Conservation (phyloP, 805 yeast genomes). For the Yamadazyma laniorum region DNA sequence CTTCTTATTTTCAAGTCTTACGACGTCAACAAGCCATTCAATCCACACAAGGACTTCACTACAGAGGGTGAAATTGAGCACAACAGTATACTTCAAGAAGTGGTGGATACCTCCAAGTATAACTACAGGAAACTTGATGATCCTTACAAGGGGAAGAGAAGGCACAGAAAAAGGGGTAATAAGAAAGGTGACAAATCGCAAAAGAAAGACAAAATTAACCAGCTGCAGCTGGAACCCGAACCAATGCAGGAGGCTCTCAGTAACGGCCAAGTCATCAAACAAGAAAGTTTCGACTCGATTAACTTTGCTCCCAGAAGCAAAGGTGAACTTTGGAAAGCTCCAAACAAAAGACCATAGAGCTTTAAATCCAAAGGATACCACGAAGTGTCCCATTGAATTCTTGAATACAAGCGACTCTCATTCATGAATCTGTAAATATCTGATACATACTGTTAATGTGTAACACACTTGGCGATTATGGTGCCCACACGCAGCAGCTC, state of each 20-base stretch:
- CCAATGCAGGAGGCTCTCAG: no score
- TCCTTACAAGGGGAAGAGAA: neutral
- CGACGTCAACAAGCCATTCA: constrained; percentile 30
- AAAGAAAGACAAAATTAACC: neutral
- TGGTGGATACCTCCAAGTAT: constrained; percentile 35
- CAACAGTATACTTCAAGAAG: constrained; percentile 27
- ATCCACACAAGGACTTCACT: constrained; percentile 28
- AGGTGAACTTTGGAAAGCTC: constrained; percentile 54
- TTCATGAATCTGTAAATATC: no score
- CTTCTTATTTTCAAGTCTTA: constrained; percentile 35
- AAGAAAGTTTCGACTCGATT: constrained; percentile 45
- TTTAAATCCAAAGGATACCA: no score
- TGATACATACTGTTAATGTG: no score
- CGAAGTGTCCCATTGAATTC: no score
- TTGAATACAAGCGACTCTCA: no score
- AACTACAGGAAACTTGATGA: constrained; percentile 17
- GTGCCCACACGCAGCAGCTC: neutral
- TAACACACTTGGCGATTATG: neutral
- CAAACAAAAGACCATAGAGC: neutral
- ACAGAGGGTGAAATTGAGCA: constrained; percentile 23
- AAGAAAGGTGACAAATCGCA: neutral
- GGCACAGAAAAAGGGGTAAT: neutral
- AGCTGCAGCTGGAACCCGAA: neutral
- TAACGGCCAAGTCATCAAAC: constrained; percentile 33
- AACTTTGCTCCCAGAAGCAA: constrained; percentile 60